These are phyloP conservation scores for Plasmodium sp. DNA, from an alignment of 169 alveolate genomes.

Conservation along the genomic window DNA sequence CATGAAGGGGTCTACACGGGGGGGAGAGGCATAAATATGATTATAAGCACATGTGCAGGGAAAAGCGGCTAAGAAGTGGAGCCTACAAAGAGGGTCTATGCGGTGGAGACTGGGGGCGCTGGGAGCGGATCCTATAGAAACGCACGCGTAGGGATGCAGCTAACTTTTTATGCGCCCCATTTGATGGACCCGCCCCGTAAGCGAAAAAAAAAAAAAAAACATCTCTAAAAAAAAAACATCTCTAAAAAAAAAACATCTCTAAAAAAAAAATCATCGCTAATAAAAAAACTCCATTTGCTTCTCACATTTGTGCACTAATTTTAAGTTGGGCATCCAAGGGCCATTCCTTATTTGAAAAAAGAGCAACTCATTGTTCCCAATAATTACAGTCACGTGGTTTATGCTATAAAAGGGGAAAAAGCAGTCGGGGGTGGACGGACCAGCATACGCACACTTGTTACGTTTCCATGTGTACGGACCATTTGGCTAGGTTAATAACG, in stretches of 20 bases:
- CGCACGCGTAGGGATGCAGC: neutral
- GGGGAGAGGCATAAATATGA: conserved; percentile 10
- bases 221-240: neutral
- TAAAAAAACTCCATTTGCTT: neutral
- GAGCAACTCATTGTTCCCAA: conserved; percentile 85
- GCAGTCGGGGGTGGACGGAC: neutral
- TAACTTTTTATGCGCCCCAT: neutral
- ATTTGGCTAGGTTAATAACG: neutral
- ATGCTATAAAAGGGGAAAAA: conserved; percentile 76
- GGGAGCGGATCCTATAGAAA: neutral
- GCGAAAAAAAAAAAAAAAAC: neutral
- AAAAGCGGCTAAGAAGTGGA: neutral
- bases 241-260: neutral
- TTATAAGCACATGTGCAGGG: conserved; percentile 24
- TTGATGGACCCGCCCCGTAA: neutral
- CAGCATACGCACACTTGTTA: neutral
- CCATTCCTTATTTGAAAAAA: conserved; percentile 94
- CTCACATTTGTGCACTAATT: conserved; percentile 94
- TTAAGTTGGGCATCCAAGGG: conserved; percentile 96
- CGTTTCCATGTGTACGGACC: neutral
- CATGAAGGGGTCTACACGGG: conserved; percentile 92
- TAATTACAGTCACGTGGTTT: conserved; percentile 85
- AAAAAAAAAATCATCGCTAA: neutral
- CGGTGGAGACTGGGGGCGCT: neutral
- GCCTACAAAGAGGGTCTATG: neutral